phyloP scores from a whole-genome alignment of 2,329 filamentous ascomycete genomes.

The Annulohypoxylon truncatum region DNA sequence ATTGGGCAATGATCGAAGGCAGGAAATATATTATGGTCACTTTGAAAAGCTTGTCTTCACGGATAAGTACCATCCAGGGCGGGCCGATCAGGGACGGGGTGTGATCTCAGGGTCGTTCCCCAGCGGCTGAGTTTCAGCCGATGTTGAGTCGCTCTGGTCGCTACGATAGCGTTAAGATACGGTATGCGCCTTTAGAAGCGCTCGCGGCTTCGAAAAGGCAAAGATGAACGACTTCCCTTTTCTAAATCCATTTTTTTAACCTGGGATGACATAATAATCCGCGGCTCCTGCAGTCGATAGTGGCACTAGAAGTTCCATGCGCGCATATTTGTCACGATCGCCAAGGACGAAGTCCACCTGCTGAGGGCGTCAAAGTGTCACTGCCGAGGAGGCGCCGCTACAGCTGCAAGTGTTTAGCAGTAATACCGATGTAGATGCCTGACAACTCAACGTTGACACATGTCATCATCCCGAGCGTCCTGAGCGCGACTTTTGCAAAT shows the following conservation, averaged over 20 bases:
- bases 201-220: background rate
- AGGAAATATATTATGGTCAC: constrained; percentile 7
- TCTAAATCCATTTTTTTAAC: background rate
- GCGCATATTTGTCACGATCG: background rate
- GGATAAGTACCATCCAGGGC: constrained; percentile 15
- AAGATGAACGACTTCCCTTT: background rate
- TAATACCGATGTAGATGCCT: constrained; percentile 2
- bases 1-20: constrained; percentile 10
- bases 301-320: background rate
- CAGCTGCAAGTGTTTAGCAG: constrained; percentile 15
- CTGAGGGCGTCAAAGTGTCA: background rate
- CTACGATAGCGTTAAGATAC: background rate
- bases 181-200: background rate
- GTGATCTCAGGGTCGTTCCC: background rate
- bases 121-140: constrained; percentile 4
- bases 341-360: constrained; percentile 11
- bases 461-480: background rate
- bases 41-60: constrained; percentile 17
- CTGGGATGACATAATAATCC: background rate
- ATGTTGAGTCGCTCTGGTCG: background rate
- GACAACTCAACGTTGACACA: constrained; percentile 5
- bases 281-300: background rate
- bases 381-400: constrained; percentile 5
- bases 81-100: constrained; percentile 3
- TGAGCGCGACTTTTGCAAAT: background rate